Evolutionary conservation across 139 green algal genomes (phyloP), one percentile per base, ranked within the genome.

Genomic region (Gonium pectorale): DNA sequence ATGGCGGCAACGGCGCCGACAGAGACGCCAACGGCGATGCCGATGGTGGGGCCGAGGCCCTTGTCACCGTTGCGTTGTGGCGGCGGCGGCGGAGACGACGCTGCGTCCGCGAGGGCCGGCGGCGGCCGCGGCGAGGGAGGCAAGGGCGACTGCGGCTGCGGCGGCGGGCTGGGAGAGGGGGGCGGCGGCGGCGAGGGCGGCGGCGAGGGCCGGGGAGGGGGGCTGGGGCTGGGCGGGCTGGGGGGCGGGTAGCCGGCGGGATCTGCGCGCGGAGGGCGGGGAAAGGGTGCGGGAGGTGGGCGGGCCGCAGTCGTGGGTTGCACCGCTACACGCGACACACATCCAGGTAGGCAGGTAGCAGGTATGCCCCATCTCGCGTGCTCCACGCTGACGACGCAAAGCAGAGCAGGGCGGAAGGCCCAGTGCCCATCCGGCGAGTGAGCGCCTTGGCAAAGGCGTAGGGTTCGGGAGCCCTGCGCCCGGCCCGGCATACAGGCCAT

Each of bases 231-330:
- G 13, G 68, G 72, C 35, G 72, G 72, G 35, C 51, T 68, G 51
- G 72, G 72, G 4, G 74, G 74, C 11, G 74, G 72, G 35, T 68
- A 80, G 35, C 51, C 24, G 44, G 37, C 6, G n/a, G 72, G 38
- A 17, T 80, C 72, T 79, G 71, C 49, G 46, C 21, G 2, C 21
- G 51, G 51, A 59, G 51, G n/a, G n/a, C 27, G 40, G 5, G n/a
- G 41, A 46, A 17, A 27, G 5, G 59, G 19, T 27, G 59, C n/a
- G n/a, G n/a, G n/a, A n/a, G n/a, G n/a, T n/a, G n/a, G n/a, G n/a
- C n/a, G n/a, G n/a, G n/a, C n/a, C n/a, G n/a, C n/a, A n/a, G n/a
- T n/a, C n/a, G n/a, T n/a, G n/a, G n/a, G n/a, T n/a, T n/a, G n/a
- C n/a, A n/a, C n/a, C n/a, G n/a, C n/a, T n/a, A n/a, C n/a, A n/a